phyloP scores from a whole-genome alignment of 1,284 basidiomycete species.

The Calocybe gambosa region DNA sequence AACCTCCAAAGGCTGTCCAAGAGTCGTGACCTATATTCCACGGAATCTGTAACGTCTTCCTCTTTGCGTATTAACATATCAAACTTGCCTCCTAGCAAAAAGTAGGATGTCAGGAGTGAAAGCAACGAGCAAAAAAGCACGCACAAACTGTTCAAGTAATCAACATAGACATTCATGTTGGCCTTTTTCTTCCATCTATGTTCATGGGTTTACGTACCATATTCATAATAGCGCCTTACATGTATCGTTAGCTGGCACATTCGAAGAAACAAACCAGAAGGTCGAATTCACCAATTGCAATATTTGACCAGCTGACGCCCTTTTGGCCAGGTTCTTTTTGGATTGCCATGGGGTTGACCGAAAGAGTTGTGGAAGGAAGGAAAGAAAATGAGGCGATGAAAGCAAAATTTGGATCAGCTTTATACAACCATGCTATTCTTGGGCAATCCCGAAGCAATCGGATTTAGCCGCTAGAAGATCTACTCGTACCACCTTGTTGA shows the following conservation, averaged over 20 bases:
- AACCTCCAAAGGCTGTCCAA: constrained; percentile 98
- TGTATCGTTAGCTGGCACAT: constrained; percentile 7
- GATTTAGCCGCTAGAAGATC: constrained; percentile 17
- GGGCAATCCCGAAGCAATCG: constrained; percentile 19
- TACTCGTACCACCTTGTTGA: not conserved
- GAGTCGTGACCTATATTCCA: constrained; percentile 76
- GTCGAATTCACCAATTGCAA: constrained; percentile 78
- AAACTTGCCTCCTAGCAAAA: constrained; percentile 37
- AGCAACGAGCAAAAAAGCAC: constrained; percentile 22
- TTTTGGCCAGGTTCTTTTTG: constrained; percentile 84
- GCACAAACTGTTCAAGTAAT: constrained; percentile 46
- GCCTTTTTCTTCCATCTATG: constrained; percentile 12
- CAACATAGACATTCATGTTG: constrained; percentile 8
- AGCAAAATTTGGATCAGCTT: constrained; percentile 9
- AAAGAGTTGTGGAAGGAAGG: constrained; percentile 19
- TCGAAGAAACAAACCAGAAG: not conserved
- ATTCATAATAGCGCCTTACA: constrained; percentile 89
- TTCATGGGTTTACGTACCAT: constrained; percentile 51
- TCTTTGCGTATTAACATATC: constrained; percentile 3
- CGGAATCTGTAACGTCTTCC: constrained; percentile 5
- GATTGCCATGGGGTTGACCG: constrained; percentile 53
- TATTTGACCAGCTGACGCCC: constrained; percentile 97
- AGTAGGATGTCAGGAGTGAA: constrained; percentile 15
- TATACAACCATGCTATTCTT: constrained; percentile 15
- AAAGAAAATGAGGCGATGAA: constrained; percentile 5